A percentile compares a stretch with the other conserved stretches of the same genome.
These are phyloP conservation scores for Jimgerdemannia lactiflua DNA, from an alignment of 192 early-diverging fungal genomes.

Conservation along the genomic window DNA sequence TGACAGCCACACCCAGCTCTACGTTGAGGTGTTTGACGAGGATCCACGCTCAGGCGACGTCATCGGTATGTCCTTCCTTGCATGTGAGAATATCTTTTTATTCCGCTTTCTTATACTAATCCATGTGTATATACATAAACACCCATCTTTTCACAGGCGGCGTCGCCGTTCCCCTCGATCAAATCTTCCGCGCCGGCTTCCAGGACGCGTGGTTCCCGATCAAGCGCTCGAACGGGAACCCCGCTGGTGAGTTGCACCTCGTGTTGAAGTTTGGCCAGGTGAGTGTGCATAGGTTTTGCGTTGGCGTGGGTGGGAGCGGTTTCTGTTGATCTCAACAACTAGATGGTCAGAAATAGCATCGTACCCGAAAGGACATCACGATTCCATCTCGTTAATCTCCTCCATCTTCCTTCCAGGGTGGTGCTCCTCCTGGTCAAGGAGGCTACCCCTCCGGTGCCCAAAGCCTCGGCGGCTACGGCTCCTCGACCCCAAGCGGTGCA, in stretches of 20 bases:
- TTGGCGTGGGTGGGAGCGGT: neutral
- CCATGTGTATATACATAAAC: neutral
- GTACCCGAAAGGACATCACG: too few species aligned
- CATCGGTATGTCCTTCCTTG: conserved; percentile 3
- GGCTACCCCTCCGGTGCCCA: neutral
- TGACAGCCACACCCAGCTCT: conserved; percentile 12
- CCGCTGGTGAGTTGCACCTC: conserved; percentile 6
- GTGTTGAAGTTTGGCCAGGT: conserved; percentile 5
- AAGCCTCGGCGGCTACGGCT: neutral
- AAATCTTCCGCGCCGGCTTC: conserved; percentile 1
- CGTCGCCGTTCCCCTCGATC: conserved; percentile 6
- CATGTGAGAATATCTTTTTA: neutral
- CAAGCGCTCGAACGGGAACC: conserved; percentile 6
- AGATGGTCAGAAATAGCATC: too few species aligned
- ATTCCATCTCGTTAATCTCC: too few species aligned
- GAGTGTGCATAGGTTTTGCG: neutral
- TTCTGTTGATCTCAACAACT: neutral
- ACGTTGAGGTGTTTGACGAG: conserved; percentile 31
- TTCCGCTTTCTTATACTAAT: neutral
- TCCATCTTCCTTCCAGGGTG: too few species aligned
- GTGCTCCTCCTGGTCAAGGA: too few species aligned
- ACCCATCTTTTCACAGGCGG: neutral
- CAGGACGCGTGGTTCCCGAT: conserved; percentile 11
- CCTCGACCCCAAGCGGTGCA: neutral
- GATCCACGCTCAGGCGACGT: conserved; percentile 14